These are phyloP conservation scores for Moesziomyces parantarcticus DNA, from an alignment of 1,284 basidiomycete species.

Conservation along the genomic window DNA sequence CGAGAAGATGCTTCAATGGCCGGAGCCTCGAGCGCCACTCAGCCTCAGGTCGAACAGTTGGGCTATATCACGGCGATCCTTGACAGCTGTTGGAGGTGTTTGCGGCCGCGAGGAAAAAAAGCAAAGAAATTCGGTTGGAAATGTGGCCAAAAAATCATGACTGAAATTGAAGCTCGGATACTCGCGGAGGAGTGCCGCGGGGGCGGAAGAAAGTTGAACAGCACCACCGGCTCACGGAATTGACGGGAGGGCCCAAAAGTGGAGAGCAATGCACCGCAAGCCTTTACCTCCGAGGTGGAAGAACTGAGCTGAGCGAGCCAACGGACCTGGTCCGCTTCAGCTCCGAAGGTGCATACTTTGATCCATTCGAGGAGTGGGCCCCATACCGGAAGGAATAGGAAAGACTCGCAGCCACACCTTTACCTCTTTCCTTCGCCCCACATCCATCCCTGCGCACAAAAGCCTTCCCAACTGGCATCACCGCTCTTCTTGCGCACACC, in stretches of 20 bases:
- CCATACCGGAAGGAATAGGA: conserved; percentile 8
- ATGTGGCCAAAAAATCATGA: not conserved
- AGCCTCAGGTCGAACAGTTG: conserved; percentile 1
- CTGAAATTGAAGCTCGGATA: conserved; percentile 9
- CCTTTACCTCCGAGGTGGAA: conserved; percentile 23
- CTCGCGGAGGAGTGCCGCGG: conserved; percentile 25
- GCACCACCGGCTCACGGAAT: conserved; percentile 14
- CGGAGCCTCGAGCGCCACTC: not conserved
- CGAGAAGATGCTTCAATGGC: not conserved
- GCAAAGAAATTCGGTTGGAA: not conserved
- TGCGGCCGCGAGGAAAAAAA: not conserved
- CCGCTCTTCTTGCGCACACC: not conserved
- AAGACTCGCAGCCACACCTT: conserved; percentile 2
- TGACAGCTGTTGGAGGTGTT: not conserved
- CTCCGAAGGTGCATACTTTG: not conserved
- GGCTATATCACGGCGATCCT: conserved; percentile 2
- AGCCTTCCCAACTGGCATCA: not conserved
- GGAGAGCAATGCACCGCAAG: conserved; percentile 5
- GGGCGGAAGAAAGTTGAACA: conserved; percentile 41
- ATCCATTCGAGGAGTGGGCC: not conserved
- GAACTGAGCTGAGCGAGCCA: conserved; percentile 4
- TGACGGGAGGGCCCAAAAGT: conserved; percentile 14
- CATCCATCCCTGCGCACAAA: conserved; percentile 1
- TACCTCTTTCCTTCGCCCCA: not conserved
- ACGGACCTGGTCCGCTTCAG: conserved; percentile 16